Evolutionary conservation across 1,284 basidiomycete genomes (phyloP), one percentile per base, ranked within the genome.

Genomic region (Xerocomus amazonicus): DNA sequence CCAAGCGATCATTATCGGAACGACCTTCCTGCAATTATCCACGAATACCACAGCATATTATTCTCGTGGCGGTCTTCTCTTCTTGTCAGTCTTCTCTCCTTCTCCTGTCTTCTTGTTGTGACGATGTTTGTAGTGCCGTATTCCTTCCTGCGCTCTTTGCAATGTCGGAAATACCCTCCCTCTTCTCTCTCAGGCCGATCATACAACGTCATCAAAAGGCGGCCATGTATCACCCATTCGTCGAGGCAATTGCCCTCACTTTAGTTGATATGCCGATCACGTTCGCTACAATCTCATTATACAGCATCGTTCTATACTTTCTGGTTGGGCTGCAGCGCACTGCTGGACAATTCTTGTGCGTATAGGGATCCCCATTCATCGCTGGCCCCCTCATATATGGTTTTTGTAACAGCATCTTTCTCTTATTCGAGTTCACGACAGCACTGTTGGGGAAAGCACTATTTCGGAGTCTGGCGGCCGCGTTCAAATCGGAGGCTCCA

Each of bases 21-120:
- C 86, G 0, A 78, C 87, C 32, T 96, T 90, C 73, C 74, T 85
- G 54, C 73, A 79, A 5, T 70, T 86, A 43, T 73, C 81, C 0
- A 72, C 82, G 14, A 67, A 73, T 6, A 90, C 92, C 0, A 66
- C 71, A 1, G 84, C 82, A 12, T 88, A 82, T 66, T 95, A 87
- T 73, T 84, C 86, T 13, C 81, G 91, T 17, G 90, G 90, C 3
- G 92, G 91, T 70, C 72, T 84, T 19, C 66, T 87, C 8, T 87
- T 84, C 72, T 87, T 86, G 81, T 84, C 51, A 33, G 77, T 66
- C 13, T 10, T 19, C 47, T 4, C 40, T 7, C 33, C 6, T 33
- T n/a, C 4, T 46, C 42, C 16, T 9, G 4, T 3, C 19, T 43
- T 1, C 32, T 46, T 10, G 13, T 39, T 29, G 42, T 50, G 14